Evolutionary conservation across 352 stramenopile species (phyloP).

Genomic region (Phytophthora boehmeriae): DNA sequence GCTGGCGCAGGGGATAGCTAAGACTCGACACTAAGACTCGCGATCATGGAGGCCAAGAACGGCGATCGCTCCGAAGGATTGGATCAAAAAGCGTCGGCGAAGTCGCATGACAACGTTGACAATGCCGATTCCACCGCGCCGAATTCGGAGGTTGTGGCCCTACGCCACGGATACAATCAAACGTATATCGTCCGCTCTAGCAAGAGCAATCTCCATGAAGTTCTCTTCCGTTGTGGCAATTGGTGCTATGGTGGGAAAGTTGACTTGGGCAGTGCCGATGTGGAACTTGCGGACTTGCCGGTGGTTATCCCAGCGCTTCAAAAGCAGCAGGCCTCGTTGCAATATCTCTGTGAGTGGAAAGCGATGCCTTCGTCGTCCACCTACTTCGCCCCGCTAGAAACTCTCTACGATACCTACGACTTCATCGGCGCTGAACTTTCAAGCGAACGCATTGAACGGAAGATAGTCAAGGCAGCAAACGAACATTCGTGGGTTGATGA

Average conservation of each 20-base stretch:
- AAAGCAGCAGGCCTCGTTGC: slow-evolving; percentile 92
- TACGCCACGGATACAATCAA: slow-evolving; percentile 92
- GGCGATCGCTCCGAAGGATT: slow-evolving; percentile 19
- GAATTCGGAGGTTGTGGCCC: slow-evolving; percentile 65
- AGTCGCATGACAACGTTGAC: slow-evolving; percentile 32
- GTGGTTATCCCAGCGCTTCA: slow-evolving; percentile 92
- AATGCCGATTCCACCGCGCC: slow-evolving; percentile 52
- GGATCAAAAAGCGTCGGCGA: slow-evolving; percentile 30
- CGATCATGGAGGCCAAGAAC: slow-evolving; percentile 70
- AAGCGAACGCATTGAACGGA: slow-evolving; percentile 80
- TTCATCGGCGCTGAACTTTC: slow-evolving; percentile 85
- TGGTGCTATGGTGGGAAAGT: slow-evolving; percentile 95
- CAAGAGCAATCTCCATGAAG: slow-evolving; percentile 77
- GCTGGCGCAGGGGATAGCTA: slow-evolving; percentile 7
- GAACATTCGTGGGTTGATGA: slow-evolving; percentile 93
- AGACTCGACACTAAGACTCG: slow-evolving; percentile 12
- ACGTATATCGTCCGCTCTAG: slow-evolving; percentile 90
- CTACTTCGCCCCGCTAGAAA: slow-evolving; percentile 75
- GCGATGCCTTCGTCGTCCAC: slow-evolving; percentile 68
- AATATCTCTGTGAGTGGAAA: slow-evolving; percentile 93
- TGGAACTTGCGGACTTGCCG: slow-evolving; percentile 91
- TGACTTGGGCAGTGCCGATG: slow-evolving; percentile 72
- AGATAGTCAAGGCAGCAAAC: slow-evolving; percentile 83
- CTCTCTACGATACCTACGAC: slow-evolving; percentile 86
- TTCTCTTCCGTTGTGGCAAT: slow-evolving; percentile 95